These are phyloP conservation scores for Daldinia eschscholtzii DNA, from an alignment of 2,329 filamentous ascomycete genomes.

Conservation along the genomic window DNA sequence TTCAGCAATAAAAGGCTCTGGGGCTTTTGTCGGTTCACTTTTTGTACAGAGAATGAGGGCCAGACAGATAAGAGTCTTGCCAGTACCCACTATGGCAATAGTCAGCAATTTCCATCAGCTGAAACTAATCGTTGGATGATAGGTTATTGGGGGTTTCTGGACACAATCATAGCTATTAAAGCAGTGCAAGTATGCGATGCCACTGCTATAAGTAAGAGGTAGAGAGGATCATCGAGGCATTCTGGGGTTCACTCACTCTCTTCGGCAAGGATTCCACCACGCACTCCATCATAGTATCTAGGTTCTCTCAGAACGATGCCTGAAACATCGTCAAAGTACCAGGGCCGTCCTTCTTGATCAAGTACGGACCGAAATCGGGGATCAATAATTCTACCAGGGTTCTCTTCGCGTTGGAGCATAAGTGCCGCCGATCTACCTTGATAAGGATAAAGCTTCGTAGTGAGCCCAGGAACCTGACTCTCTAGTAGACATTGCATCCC, in stretches of 20 bases:
- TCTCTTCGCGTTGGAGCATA: conserved; percentile 85
- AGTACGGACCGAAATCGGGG: conserved; percentile 73
- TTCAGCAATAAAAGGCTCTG: conserved; percentile 64
- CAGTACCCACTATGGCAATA: conserved; percentile 69
- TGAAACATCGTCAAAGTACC: conserved; percentile 78
- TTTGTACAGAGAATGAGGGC: conserved; percentile 81
- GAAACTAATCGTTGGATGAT: conserved; percentile 5
- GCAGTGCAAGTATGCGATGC: too few species aligned
- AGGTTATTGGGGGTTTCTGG: not conserved
- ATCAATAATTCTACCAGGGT: conserved; percentile 75
- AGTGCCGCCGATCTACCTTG: conserved; percentile 83
- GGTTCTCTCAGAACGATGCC: conserved; percentile 74
- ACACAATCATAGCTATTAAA: not conserved
- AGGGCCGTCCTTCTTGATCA: conserved; percentile 72
- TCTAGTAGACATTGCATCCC: conserved; percentile 69
- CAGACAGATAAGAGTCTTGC: conserved; percentile 91
- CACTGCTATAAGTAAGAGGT: not conserved
- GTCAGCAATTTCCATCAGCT: conserved; percentile 25
- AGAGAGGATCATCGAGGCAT: not conserved
- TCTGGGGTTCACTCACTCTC: conserved; percentile 61
- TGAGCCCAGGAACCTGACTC: conserved; percentile 68
- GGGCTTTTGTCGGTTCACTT: conserved; percentile 75
- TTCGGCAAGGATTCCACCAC: conserved; percentile 83
- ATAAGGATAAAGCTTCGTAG: conserved; percentile 78
- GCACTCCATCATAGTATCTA: conserved; percentile 77